Evolutionary conservation across 2,329 filamentous ascomycete genomes (phyloP), one percentile per base, ranked within the genome.

Genomic region (Neofusicoccum parvum): DNA sequence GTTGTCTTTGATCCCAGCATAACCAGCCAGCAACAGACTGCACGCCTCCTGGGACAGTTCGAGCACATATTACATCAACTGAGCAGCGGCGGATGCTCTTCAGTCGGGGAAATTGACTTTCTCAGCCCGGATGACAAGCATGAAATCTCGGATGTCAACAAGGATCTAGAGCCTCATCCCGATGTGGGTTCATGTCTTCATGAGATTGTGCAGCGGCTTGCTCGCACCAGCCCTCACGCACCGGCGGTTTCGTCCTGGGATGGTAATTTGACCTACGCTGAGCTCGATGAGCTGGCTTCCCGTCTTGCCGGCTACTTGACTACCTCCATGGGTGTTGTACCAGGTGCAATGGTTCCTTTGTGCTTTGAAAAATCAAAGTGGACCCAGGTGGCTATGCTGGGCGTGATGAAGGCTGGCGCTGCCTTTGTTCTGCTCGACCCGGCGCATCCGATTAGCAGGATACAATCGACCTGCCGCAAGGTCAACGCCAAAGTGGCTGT

Each of bases 241-340:
- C 68, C 77, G 4, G 83, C 83, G 20, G 76, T 85, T n/a, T 72
- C 81, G 64, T 83, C 83, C 0, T 85, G 82, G 82, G 83, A 85
- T 65, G 82, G 83, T 39, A 72, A 72, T 65, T 77, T 83, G 59
- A 83, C 81, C 2, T 85, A 85, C 66, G 63, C 70, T 41, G 77
- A 84, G 63, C 73, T 85, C 2, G 80, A 84, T 15, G 9, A n/a
- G 3, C 45, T 62, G n/a, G 59, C 59, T 5, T 7, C n/a, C 17
- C 20, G 70, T 0, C 74, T 85, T 7, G 82, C 82, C 3, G 70
- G 70, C 5, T 74, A 80, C 64, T 75, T 85, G 1, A 67, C 73
- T 14, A 70, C 36, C 9, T 41, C 70, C 12, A n/a, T 39, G 11
- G 68, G 79, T 1, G 69, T 76, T 43, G 69, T 68, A 11, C 36